A percentile compares a stretch with the other conserved stretches of the same genome.
Evolutionary conservation across 1,284 basidiomycete species (phyloP).

Genomic region (Cutaneotrichosporon sp.): DNA sequence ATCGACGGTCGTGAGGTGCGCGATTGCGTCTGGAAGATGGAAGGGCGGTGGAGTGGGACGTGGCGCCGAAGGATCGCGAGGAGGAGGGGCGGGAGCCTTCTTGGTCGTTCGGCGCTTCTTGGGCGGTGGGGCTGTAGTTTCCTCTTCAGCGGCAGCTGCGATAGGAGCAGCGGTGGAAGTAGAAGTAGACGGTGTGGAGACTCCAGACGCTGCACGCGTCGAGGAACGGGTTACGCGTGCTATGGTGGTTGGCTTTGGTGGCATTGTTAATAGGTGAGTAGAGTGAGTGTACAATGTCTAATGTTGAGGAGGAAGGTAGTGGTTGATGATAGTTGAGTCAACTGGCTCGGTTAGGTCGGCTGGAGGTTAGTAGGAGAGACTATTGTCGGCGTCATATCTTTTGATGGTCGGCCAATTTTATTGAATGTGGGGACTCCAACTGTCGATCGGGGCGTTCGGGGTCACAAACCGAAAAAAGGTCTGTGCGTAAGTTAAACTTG

Average conservation of each 20-base stretch:
- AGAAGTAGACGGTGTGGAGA: background rate
- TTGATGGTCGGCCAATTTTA: background rate
- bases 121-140: background rate
- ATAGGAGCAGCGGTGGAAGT: background rate
- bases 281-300: background rate
- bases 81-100: background rate
- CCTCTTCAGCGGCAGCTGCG: background rate
- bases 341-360: background rate
- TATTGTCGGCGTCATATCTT: background rate
- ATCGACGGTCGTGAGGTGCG: constrained; percentile 68
- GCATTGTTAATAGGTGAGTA: background rate
- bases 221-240: background rate
- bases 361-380: background rate
- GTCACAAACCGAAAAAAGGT: no score
- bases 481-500: no score
- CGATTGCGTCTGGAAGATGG: constrained; percentile 68
- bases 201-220: background rate
- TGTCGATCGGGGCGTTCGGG: background rate
- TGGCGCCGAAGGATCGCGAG: background rate
- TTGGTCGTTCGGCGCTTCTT: constrained; percentile 9
- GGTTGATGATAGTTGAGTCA: background rate
- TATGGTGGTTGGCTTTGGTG: background rate
- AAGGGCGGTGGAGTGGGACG: constrained; percentile 54
- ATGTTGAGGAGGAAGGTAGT: background rate
- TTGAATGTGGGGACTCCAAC: background rate